Evolutionary conservation across 1,284 basidiomycete species (phyloP).

Genomic region (Melampsora abietis-canadensis): DNA sequence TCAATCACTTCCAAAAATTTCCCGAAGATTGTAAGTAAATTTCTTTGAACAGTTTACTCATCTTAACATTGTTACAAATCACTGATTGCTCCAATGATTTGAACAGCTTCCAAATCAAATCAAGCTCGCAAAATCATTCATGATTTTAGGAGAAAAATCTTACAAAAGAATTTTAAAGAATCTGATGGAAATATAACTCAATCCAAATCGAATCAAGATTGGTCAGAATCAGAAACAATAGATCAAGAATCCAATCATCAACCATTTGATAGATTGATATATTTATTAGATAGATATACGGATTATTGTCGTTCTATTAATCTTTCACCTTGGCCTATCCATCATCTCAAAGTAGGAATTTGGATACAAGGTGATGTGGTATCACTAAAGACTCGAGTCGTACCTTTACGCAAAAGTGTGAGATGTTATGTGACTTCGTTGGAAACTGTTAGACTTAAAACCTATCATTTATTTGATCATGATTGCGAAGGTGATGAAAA

Average conservation of each 20-base stretch:
- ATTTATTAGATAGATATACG: slow-evolving; percentile 36
- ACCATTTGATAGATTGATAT: slow-evolving; percentile 36
- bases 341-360: slow-evolving; percentile 30
- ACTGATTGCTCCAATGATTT: too few relatives aligned
- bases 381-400: slow-evolving; percentile 25
- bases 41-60: too few relatives aligned
- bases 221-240: too few relatives aligned
- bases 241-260: slow-evolving; percentile 2
- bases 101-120: too few relatives aligned
- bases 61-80: too few relatives aligned
- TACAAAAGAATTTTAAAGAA: too few relatives aligned
- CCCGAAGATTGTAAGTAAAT: too few relatives aligned
- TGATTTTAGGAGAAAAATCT: too few relatives aligned
- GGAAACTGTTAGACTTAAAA: slow-evolving; percentile 37
- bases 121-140: too few relatives aligned
- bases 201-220: too few relatives aligned
- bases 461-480: slow-evolving; percentile 17
- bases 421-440: slow-evolving; percentile 36
- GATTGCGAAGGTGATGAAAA: slow-evolving; percentile 13
- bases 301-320: slow-evolving; percentile 24
- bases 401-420: slow-evolving; percentile 33
- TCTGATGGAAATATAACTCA: too few relatives aligned
- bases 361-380: slow-evolving; percentile 40
- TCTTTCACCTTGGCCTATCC: slow-evolving; percentile 36
- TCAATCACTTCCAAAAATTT: too few relatives aligned